Base-by-base conservation (phyloP, 2,329 filamentous ascomycete species). In the Penicillium fuscoglaucum region DNA sequence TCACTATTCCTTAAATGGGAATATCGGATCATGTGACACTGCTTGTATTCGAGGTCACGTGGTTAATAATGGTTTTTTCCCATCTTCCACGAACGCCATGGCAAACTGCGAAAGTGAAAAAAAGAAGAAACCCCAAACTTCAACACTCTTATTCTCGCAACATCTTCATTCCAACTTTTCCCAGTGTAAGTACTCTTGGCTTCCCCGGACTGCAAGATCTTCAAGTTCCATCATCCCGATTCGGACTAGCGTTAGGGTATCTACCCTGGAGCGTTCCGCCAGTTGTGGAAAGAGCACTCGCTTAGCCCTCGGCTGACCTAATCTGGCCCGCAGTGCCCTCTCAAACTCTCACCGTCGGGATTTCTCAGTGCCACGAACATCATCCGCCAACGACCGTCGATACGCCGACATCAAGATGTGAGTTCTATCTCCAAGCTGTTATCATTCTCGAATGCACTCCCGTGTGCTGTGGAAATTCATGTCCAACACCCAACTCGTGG, bases 371-470 rank as follows among this genome's bases (percentile, higher is more conserved):
- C 70, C 70, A 74, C 73, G 73, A 76, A 75, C 73, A 73, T 72
- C 74, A 75, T 76, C 74, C 74, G 74, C 74, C 73, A 76, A 75
- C 74, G 74, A 76, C 74, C 73, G 73, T 76, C 74, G 72, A 76
- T 73, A 76, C 74, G 72, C 74, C 74, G 74, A 75, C 74, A 72
- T 76, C 74, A 76, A 76, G 74, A 76, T 76, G 74, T 76, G 74
- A 76, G 74, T 76, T 60, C 65, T n/a, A 72, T 70, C 68, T 68
- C 63, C 66, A 66, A 54, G 33, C 47, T 61, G 33, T 59, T 63
- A 46, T 56, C 66, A 55, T 62, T 54, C 58, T 52, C 62, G 35
- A 54, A 61, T 64, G 67, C 61, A 57, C 47, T 57, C 63, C 59
- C 59, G 58, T 52, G 53, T 55, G 45, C 48, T 52, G 19, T 39